Evolutionary conservation across 768 basidiomycete genomes (phyloP).

Genomic region (Leccinum barrowsii): DNA sequence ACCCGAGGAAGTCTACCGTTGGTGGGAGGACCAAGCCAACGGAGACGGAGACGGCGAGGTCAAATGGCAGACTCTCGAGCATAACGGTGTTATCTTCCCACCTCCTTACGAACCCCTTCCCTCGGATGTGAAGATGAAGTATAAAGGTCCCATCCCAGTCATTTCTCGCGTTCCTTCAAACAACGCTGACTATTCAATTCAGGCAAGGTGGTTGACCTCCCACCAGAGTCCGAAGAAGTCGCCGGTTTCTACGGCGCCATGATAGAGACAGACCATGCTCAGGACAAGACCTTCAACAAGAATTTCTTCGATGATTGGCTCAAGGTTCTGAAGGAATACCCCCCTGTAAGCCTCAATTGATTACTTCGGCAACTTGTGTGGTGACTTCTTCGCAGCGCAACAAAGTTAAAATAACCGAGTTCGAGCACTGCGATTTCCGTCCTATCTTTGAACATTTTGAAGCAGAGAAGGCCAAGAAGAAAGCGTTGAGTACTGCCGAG

Average conservation of each 20-base stretch:
- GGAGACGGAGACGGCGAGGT: conserved; percentile 76
- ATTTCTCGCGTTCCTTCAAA: conserved; percentile 6
- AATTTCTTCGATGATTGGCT: conserved; percentile 96
- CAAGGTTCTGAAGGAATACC: conserved; percentile 69
- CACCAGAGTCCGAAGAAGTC: conserved; percentile 90
- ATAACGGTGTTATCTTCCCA: conserved; percentile 93
- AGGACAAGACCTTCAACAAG: conserved; percentile 83
- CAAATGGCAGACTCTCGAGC: conserved; percentile 96
- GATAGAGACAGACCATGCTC: conserved; percentile 88
- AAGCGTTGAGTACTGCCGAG: conserved; percentile 75
- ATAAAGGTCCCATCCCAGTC: conserved; percentile 64
- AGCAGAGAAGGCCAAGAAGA: conserved; percentile 89
- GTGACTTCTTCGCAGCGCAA: conserved; percentile 47
- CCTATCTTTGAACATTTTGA: conserved; percentile 95
- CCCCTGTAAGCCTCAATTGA: conserved; percentile 60
- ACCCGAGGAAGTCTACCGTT: conserved; percentile 68
- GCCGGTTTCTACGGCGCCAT: conserved; percentile 94
- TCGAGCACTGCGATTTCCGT: conserved; percentile 87
- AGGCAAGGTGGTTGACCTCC: conserved; percentile 80
- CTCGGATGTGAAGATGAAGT: conserved; percentile 84
- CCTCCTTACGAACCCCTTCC: conserved; percentile 90
- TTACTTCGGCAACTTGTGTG: conserved; percentile 4
- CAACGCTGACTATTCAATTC: conserved; percentile 18
- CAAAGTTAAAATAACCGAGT: conserved; percentile 67
- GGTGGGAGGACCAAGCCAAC: conserved; percentile 81